These are phyloP conservation scores for Rhizopogon roseolus DNA, from an alignment of 768 basidiomycete genomes.

Conservation along the genomic window DNA sequence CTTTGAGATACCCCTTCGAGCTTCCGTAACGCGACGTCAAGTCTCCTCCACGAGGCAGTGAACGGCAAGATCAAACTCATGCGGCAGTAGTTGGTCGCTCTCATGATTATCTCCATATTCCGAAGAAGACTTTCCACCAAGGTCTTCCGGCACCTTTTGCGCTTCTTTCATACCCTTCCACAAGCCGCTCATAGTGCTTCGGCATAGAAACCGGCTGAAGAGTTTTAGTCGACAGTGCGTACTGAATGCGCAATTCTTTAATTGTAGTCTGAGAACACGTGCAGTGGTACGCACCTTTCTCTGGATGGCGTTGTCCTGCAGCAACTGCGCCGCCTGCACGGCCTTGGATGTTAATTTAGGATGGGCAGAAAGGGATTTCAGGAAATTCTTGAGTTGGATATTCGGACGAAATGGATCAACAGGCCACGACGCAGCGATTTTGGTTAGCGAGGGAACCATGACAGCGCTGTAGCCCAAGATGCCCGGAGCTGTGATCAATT, in stretches of 20 bases:
- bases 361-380: slow-evolving; percentile 60
- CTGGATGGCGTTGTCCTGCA: slow-evolving; percentile 51
- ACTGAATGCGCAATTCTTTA: slow-evolving; percentile 37
- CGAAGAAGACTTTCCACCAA: slow-evolving; percentile 83
- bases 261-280: neutral
- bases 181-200: slow-evolving; percentile 65
- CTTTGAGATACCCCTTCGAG: neutral
- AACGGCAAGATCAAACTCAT: neutral
- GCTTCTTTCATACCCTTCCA: slow-evolving; percentile 72
- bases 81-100: neutral
- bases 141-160: slow-evolving; percentile 72
- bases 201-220: slow-evolving; percentile 69
- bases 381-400: slow-evolving; percentile 63
- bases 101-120: slow-evolving; percentile 45
- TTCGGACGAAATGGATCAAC: slow-evolving; percentile 75
- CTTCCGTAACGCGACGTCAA: neutral
- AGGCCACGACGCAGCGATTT: slow-evolving; percentile 61
- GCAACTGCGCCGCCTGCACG: slow-evolving; percentile 52
- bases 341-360: slow-evolving; percentile 61
- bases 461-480: slow-evolving; percentile 11
- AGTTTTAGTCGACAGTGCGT: slow-evolving; percentile 58
- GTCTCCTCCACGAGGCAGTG: neutral
- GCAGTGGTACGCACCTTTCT: slow-evolving; percentile 42
- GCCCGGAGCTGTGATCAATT: neutral
- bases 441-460: slow-evolving; percentile 35